Percentiles rank a stretch among this genome's conserved stretches.
phyloP scores from a whole-genome alignment of 768 basidiomycete species.

The Mycena metata region DNA sequence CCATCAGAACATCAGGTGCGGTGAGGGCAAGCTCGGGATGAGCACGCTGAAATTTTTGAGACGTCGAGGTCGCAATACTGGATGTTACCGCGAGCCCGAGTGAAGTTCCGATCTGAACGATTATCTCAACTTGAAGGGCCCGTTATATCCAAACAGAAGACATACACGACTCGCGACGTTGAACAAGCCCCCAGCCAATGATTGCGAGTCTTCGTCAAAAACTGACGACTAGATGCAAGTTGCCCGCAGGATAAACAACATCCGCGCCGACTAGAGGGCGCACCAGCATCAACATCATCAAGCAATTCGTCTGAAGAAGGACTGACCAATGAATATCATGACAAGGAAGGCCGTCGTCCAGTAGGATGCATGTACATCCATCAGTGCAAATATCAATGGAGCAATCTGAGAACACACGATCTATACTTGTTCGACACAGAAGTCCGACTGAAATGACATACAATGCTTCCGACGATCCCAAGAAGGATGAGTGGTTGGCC shows the following conservation, averaged over 20 bases:
- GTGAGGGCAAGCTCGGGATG: conserved; percentile 40
- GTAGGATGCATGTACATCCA: conserved; percentile 47
- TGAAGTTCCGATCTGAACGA: conserved; percentile 49
- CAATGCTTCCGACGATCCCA: conserved; percentile 46
- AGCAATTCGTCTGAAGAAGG: not conserved
- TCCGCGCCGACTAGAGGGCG: conserved; percentile 42
- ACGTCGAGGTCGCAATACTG: conserved; percentile 46
- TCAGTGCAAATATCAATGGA: conserved; percentile 49
- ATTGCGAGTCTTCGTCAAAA: conserved; percentile 50
- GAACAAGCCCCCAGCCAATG: conserved; percentile 52
- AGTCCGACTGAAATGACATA: conserved; percentile 34
- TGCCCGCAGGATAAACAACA: conserved; percentile 50
- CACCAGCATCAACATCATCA: not conserved
- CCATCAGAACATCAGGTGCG: conserved; percentile 50
- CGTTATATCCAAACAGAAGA: not conserved
- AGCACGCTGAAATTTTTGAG: conserved; percentile 39
- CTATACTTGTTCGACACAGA: not conserved
- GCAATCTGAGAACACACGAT: conserved; percentile 40
- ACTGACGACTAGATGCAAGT: conserved; percentile 46
- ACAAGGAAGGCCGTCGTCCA: conserved; percentile 50
- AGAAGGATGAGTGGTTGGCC: conserved; percentile 46
- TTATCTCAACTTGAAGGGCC: not conserved
- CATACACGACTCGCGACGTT: conserved; percentile 48
- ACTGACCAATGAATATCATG: conserved; percentile 45
- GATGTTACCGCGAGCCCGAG: conserved; percentile 50